Evolutionary conservation across 768 basidiomycete genomes (phyloP), one percentile per base, ranked within the genome.

Genomic region (Boletus subparvulus): DNA sequence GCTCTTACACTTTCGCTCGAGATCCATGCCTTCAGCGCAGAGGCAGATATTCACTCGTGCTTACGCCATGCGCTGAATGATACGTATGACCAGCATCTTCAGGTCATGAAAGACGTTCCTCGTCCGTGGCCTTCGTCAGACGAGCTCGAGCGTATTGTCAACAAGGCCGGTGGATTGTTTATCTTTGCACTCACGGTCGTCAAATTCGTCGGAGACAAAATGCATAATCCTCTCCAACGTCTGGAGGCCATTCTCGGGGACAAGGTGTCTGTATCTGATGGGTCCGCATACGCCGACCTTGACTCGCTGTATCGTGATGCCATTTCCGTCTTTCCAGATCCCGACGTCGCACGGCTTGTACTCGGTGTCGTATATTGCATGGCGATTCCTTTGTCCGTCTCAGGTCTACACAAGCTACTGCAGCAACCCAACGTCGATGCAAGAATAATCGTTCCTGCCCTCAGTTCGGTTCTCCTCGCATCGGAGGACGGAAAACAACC

Each of bases 111-210:
- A 1, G 47, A 46, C 2, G 21, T 66, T 11, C 59, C 66, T 17
- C 58, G 60, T 13, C 66, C 64, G 4, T 71, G 69, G 70, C 69
- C 69, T 4, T 48, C 65, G 1, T 49, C 57, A 0, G 62, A 61
- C 6, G 64, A 63, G 5, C 52, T 71, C 14, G 65, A 66, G 10
- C 50, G 35, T 6, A 46, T 61, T 0, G 64, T 71, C 17, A 50
- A 36, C 24, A 63, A 61, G 30, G 54, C 69, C 7, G 63, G 52
- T 1, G 67, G 70, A 17, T 47, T 71, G 24, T 73, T 73, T 41
- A 65, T 71, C 7, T 69, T 70, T 30, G 69, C 69, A 1, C 55
- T 64, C 10, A 71, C 69, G 0, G 65, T 71, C 19, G 58, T 66
- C 49, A 68, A 67, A 35, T 72, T 67, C n/a, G 55, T 68, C 0